Base-by-base conservation (phyloP, 768 basidiomycete species). In the Pisolithus tinctorius region DNA sequence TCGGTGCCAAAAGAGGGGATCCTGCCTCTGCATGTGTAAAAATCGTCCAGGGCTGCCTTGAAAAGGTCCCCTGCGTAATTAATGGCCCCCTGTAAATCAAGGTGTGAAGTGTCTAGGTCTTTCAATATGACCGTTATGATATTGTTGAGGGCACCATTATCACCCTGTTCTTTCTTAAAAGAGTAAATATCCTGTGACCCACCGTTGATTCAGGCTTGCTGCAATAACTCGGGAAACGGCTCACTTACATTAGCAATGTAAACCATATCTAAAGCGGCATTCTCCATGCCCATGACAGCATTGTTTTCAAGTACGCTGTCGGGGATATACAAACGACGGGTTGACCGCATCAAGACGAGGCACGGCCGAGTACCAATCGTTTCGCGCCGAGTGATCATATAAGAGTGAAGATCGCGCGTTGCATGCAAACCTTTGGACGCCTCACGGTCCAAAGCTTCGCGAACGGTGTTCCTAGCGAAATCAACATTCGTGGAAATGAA, bases 81-180 rank as follows among this genome's bases (percentile, higher is more conserved):
- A 13, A 64, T 54, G 41, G 58, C 61, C 44, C 50, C 52, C 27
- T 65, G 64, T 10, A 63, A 51, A 43, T 62, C 55, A 38, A 65
- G 41, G 42, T 63, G 64, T 11, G 31, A 30, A 14, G 62, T 58
- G 37, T 44, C 46, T 1, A 56, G 64, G 34, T 65, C 64, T 42
- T 62, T 59, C 16, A 55, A 47, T 43, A 66, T 62, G 37, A 66
- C 55, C 2, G 58, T 65, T 47, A 65, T 37, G 46, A 65, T 54
- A 26, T 65, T 65, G 45, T 63, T 66, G 47, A 59, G 34, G 9
- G 62, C 64, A 1, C 64, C 64, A 17, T 65, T 62, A 13, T 66
- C 62, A 17, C 55, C 56, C 16, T 43, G 49, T 42, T 66, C 64
- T 49, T 65, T 65, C 52, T 65, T 65, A 54, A 62, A 65, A 13